phyloP scores from a whole-genome alignment of 73 alveolate species.

The Durusdinium trenchii region DNA sequence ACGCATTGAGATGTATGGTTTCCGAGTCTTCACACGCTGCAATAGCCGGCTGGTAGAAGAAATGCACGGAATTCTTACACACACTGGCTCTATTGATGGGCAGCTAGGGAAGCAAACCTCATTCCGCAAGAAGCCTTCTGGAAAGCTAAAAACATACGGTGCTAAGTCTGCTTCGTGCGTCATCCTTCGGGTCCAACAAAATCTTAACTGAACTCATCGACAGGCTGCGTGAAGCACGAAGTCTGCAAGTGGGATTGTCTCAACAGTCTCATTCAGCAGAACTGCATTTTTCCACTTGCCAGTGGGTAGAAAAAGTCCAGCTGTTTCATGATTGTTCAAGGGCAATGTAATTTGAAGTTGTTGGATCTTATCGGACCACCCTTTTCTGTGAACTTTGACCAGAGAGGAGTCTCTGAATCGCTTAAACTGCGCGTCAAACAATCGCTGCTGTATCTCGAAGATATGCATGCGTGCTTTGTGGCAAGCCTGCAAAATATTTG shows the following conservation, averaged over 20 bases:
- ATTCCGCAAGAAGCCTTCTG: too few species aligned
- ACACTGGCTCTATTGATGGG: too few species aligned
- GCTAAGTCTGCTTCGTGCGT: neutral
- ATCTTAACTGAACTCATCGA: neutral
- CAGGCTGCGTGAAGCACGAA: neutral
- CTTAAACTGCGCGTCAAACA: neutral
- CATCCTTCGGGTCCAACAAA: neutral
- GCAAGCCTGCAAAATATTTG: neutral
- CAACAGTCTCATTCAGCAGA: constrained; percentile 43
- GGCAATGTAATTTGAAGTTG: neutral
- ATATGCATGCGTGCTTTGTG: constrained; percentile 58
- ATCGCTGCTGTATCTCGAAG: constrained; percentile 23
- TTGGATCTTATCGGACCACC: neutral
- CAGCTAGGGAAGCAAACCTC: too few species aligned
- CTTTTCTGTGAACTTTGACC: constrained; percentile 40
- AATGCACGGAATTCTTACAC: too few species aligned
- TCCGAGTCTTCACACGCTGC: too few species aligned
- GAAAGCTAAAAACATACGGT: neutral
- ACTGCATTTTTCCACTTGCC: constrained; percentile 29
- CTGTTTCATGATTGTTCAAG: neutral
- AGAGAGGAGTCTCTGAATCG: constrained; percentile 22
- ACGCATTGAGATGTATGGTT: too few species aligned
- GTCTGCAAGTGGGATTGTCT: constrained; percentile 34
- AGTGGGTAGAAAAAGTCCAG: neutral
- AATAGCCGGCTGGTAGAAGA: too few species aligned